These are phyloP conservation scores for Suaeda aralocaspica DNA, from an alignment of 148 eudicot species.

Conservation along the genomic window DNA sequence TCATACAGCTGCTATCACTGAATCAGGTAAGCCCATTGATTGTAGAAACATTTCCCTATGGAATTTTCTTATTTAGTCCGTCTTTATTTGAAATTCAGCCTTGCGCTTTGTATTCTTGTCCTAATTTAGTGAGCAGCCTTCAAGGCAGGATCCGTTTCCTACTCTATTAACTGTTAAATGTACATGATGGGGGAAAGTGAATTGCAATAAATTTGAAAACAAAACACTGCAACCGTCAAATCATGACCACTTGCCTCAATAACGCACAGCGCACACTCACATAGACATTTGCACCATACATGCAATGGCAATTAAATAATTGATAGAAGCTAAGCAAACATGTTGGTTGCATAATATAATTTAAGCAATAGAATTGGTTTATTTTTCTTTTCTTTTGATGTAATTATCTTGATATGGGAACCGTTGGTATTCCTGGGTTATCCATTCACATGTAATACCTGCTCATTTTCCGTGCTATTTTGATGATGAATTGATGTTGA, in stretches of 20 bases:
- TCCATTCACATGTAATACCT: no score
- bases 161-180: background rate
- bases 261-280: no score
- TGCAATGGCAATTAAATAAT: no score
- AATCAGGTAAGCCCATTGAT: conserved; percentile 49
- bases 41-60: background rate
- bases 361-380: background rate
- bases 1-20: conserved; percentile 83
- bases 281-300: no score
- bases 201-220: background rate
- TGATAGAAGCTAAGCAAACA: no score
- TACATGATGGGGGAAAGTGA: background rate
- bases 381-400: background rate
- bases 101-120: background rate
- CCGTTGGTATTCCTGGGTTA: no score
- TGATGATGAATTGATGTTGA: background rate
- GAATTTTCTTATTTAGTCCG: background rate
- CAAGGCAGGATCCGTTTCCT: background rate
- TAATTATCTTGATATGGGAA: background rate
- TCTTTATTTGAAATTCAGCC: background rate
- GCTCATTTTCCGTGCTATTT: background rate
- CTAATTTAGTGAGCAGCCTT: background rate
- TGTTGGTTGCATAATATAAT: background rate
- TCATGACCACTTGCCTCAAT: background rate
- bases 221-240: background rate